Base-by-base conservation (phyloP, 2,329 filamentous ascomycete genomes). In the Pyricularia sp. region DNA sequence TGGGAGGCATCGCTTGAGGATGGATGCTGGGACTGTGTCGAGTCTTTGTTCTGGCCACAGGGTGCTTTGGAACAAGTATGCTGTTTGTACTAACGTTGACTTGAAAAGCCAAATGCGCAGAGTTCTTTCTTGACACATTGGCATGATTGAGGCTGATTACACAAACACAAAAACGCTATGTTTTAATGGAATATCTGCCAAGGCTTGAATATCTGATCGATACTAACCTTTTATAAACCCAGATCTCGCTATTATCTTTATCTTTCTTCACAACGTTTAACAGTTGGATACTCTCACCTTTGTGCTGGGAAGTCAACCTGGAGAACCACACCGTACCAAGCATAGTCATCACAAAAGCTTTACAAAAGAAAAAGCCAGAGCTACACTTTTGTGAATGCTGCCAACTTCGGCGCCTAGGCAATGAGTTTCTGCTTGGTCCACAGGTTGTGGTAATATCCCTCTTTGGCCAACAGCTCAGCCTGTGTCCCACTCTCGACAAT, bases 401-500 rank as follows among this genome's bases (percentile, higher is more conserved):
- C 10, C 23, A 26, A 25, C 3, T 1, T 26, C 58, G 3, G 0
- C 28, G 1, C 6, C 64, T n/a, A 66, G 33, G 33, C 26, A 17
- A 55, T 25, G 26, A 59, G 50, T 17, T 59, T 67, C 36, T 67
- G 65, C 26, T 59, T 67, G 25, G 26, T 67, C 65, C 42, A 67
- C 7, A 67, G 28, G 42, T 50, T 67, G 4, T 30, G 65, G 26
- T 67, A 67, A 17, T 67, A 67, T 17, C 65, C 65, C 65, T 67
- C 65, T 31, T 67, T 59, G 25, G 64, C 76, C 1, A 94, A 80
- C 0, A 95, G 83, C 50, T 86, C 84, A 9, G 92, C 86, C 71
- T 95, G 92, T 0, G 85, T 91, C 0, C 92, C 92, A 71, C 88
- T 81, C 76, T 95, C 91, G 7, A 89, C 82, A 0, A 92, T 84